Evolutionary conservation across 2,329 filamentous ascomycete genomes (phyloP).

Genomic region (Aspergillus sp.): DNA sequence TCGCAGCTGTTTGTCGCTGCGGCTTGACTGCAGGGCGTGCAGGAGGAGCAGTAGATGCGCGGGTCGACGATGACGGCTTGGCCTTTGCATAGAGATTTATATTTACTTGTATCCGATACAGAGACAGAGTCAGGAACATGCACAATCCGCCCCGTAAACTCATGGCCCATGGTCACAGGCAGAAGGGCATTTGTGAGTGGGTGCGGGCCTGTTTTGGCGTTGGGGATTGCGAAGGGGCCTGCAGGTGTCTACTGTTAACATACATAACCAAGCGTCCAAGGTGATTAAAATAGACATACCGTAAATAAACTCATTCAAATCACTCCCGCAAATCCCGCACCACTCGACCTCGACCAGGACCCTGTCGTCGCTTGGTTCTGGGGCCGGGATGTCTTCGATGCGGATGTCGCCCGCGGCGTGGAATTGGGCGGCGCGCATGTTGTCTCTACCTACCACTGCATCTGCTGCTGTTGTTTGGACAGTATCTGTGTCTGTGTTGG

Average conservation of each 20-base stretch:
- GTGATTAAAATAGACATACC: neutral
- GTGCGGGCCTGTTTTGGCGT: conserved; percentile 7
- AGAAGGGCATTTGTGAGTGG: conserved; percentile 6
- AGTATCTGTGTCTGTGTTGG: too few species aligned
- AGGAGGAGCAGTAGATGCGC: conserved; percentile 11
- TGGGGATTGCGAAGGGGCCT: conserved; percentile 12
- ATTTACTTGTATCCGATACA: too few species aligned
- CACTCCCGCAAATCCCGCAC: conserved; percentile 16
- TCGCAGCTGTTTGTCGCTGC: conserved; percentile 13
- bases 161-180: conserved; percentile 15
- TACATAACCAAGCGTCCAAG: too few species aligned
- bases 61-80: conserved; percentile 15
- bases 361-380: neutral
- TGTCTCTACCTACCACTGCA: neutral
- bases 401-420: conserved; percentile 10
- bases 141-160: conserved; percentile 10
- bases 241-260: neutral
- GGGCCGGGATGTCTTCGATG: conserved; percentile 7
- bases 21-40: conserved; percentile 2
- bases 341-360: conserved; percentile 15
- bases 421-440: conserved; percentile 15
- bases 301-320: conserved; percentile 12
- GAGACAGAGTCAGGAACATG: neutral
- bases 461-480: too few species aligned
- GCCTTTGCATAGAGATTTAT: neutral